These are phyloP conservation scores for Phytophthora agathidicida DNA, from an alignment of 352 stramenopile genomes.

Conservation along the genomic window DNA sequence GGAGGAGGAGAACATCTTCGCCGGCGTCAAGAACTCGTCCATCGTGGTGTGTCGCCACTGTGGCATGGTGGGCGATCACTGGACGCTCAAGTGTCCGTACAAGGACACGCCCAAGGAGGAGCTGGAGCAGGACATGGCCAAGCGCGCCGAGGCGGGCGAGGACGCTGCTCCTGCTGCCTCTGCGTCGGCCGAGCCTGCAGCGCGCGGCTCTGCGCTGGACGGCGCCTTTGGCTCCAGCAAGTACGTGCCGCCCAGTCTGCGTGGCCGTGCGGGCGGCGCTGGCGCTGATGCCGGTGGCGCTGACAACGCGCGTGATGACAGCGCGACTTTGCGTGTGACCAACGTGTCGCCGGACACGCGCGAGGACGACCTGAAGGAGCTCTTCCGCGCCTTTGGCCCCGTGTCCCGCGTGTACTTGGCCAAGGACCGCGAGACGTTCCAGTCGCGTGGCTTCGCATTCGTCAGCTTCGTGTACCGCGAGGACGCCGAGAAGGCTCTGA, in stretches of 20 bases:
- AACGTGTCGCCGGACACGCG: slow-evolving; percentile 99
- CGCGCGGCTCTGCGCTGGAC: slow-evolving; percentile 61
- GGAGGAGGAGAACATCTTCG: slow-evolving; percentile 89
- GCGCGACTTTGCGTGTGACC: slow-evolving; percentile 96
- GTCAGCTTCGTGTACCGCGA: slow-evolving; percentile 97
- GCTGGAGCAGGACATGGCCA: slow-evolving; percentile 71
- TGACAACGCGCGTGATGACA: slow-evolving; percentile 65
- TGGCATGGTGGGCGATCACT: slow-evolving; percentile 91
- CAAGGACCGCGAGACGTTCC: slow-evolving; percentile 98
- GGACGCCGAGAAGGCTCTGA: slow-evolving; percentile 96
- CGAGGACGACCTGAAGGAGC: slow-evolving; percentile 98
- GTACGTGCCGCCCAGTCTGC: slow-evolving; percentile 87
- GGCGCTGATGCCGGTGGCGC: slow-evolving; percentile 36
- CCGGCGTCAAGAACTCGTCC: slow-evolving; percentile 87
- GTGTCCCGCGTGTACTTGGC: slow-evolving; percentile 98
- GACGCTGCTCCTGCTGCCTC: slow-evolving; percentile 17
- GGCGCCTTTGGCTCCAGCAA: slow-evolving; percentile 83
- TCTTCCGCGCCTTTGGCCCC: slow-evolving; percentile 97
- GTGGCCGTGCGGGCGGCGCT: slow-evolving; percentile 51
- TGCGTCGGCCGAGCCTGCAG: slow-evolving; percentile 32
- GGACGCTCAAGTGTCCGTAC: slow-evolving; percentile 93
- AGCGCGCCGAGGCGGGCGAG: slow-evolving; percentile 50
- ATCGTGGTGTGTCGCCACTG: slow-evolving; percentile 91
- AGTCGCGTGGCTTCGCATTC: slow-evolving; percentile 98
- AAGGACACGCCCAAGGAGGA: slow-evolving; percentile 88